Conservation (phyloP, 75 land plant species). For the Picea glauca region DNA sequence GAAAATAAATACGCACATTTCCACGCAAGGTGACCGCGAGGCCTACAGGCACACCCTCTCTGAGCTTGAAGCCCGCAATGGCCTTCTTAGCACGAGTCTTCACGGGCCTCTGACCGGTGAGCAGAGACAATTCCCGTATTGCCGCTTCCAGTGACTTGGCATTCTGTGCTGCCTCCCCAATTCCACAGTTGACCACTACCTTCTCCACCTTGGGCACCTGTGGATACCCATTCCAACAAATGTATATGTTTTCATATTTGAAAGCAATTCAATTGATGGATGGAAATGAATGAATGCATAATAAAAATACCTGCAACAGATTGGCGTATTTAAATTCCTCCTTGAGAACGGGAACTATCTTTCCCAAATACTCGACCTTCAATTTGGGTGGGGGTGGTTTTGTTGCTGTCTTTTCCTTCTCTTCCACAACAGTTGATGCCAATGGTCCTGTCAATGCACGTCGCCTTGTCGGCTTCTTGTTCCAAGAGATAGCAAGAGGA, state of each 20-base stretch:
- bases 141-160: slow-evolving; percentile 79
- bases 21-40: slow-evolving; percentile 85
- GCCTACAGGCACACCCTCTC: slow-evolving; percentile 82
- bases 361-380: slow-evolving; percentile 60
- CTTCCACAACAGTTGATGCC: too few species aligned
- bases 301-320: background rate
- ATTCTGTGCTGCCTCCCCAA: slow-evolving; percentile 92
- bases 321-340: slow-evolving; percentile 79
- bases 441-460: too few species aligned
- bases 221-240: background rate
- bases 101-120: slow-evolving; percentile 86
- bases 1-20: slow-evolving; percentile 39
- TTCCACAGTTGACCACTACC: slow-evolving; percentile 89
- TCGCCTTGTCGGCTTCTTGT: too few species aligned
- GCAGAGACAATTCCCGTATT: slow-evolving; percentile 60
- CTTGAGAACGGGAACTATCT: slow-evolving; percentile 67
- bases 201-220: slow-evolving; percentile 88
- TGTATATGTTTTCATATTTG: background rate
- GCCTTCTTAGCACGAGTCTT: slow-evolving; percentile 77
- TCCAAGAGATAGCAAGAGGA: too few species aligned
- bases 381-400: slow-evolving; percentile 27
- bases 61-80: slow-evolving; percentile 84
- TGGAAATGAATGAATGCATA: background rate
- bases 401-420: slow-evolving; percentile 1
- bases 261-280: background rate